Conservation (phyloP, 2,329 filamentous ascomycete genomes). For the Hypoxylon sp. region DNA sequence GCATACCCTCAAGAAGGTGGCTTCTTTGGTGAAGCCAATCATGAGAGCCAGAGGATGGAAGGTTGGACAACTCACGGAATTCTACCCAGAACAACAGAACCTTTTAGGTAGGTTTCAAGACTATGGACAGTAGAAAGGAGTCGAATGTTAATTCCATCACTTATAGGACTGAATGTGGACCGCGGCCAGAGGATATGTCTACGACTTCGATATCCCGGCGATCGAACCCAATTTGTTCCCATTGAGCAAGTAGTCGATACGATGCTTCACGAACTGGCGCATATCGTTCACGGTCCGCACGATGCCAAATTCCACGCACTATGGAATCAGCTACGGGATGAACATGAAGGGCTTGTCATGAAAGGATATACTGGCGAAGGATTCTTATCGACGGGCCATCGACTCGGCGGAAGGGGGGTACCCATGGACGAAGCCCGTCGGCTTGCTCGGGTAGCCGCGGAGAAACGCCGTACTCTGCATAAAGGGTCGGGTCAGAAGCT, state of each 20-base stretch:
- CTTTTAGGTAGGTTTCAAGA: conserved; percentile 70
- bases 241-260: conserved; percentile 87
- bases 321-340: conserved; percentile 90
- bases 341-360: conserved; percentile 78
- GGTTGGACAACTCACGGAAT: conserved; percentile 84
- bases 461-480: conserved; percentile 71
- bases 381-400: conserved; percentile 81
- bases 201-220: conserved; percentile 80
- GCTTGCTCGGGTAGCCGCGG: conserved; percentile 78
- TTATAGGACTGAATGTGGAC: conserved; percentile 80
- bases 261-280: conserved; percentile 93
- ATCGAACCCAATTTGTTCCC: conserved; percentile 81
- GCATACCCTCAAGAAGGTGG: conserved; percentile 79
- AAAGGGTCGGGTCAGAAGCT: conserved; percentile 77
- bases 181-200: conserved; percentile 83
- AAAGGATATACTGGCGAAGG: conserved; percentile 94
- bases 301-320: conserved; percentile 84
- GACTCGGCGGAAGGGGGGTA: conserved; percentile 76
- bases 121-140: not conserved
- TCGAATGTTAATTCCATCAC: conserved; percentile 12
- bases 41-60: conserved; percentile 90
- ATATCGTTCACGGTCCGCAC: conserved; percentile 87
- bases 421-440: conserved; percentile 79
- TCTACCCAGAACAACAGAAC: conserved; percentile 80
- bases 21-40: conserved; percentile 91